Evolutionary conservation across 495 filamentous ascomycete genomes (phyloP).

Genomic region (Pseudomonodictys pantanalensis): DNA sequence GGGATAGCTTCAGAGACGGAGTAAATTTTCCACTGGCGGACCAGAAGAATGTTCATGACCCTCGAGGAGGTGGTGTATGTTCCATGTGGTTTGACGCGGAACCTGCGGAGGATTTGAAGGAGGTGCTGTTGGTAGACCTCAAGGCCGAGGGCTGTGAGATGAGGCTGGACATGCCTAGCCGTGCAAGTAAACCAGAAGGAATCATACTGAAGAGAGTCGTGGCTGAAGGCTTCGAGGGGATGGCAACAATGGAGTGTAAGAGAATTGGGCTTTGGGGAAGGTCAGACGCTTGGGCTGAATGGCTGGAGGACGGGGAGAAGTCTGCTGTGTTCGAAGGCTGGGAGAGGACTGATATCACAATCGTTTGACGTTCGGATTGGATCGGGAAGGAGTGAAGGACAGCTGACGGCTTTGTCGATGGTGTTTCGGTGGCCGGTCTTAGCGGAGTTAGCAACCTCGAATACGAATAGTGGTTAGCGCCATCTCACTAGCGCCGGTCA

Average conservation of each 20-base stretch:
- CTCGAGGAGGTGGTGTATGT: neutral
- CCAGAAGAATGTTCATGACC: neutral
- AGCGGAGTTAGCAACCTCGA: too few species aligned
- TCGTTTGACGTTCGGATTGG: neutral
- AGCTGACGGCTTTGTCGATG: too few species aligned
- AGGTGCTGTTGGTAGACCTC: neutral
- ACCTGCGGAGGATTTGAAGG: neutral
- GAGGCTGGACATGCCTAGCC: neutral
- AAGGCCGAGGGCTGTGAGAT: neutral
- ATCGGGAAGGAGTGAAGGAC: too few species aligned
- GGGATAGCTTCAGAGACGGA: too few species aligned
- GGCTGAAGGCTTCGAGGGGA: too few species aligned
- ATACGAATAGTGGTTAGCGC: too few species aligned
- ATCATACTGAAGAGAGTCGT: neutral
- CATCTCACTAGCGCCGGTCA: too few species aligned
- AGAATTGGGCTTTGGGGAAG: neutral
- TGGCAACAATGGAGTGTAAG: neutral
- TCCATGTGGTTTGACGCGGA: neutral
- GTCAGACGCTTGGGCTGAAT: neutral
- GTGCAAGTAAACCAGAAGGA: neutral
- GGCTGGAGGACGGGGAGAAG: constrained; percentile 1
- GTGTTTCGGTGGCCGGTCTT: too few species aligned
- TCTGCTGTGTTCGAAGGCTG: neutral
- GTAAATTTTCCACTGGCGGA: neutral
- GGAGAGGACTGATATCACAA: neutral